Evolutionary conservation across 1,284 basidiomycete genomes (phyloP).

Genomic region (Trametes sp.): DNA sequence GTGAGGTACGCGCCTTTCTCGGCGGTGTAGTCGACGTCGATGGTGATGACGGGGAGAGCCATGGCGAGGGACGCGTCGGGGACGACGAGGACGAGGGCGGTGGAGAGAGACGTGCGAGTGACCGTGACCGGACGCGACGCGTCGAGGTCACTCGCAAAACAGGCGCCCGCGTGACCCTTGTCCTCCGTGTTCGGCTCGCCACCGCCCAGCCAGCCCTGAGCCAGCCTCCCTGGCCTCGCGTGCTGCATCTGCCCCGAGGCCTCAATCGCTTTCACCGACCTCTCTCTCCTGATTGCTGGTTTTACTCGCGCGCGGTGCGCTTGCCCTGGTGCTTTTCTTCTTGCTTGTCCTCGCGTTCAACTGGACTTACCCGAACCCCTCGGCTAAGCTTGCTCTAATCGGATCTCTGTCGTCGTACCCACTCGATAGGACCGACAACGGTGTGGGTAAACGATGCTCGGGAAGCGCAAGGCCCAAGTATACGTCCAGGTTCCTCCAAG

Average conservation of each 20-base stretch:
- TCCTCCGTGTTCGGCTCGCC: background rate
- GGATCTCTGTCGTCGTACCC: too few relatives aligned
- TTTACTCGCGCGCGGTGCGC: too few relatives aligned
- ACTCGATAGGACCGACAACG: too few relatives aligned
- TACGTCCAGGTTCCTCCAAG: constrained; percentile 1
- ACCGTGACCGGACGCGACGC: constrained; percentile 34
- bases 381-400: too few relatives aligned
- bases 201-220: background rate
- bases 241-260: too few relatives aligned
- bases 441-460: background rate
- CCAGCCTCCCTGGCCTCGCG: background rate
- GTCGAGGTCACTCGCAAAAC: constrained; percentile 1
- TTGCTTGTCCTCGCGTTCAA: too few relatives aligned
- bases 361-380: too few relatives aligned
- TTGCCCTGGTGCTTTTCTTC: too few relatives aligned
- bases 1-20: constrained; percentile 45
- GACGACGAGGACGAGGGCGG: constrained; percentile 14
- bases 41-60: constrained; percentile 58
- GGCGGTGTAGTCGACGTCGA: constrained; percentile 57
- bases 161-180: constrained; percentile 5
- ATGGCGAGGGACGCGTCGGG: constrained; percentile 39
- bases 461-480: background rate
- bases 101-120: constrained; percentile 9
- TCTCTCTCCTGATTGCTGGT: too few relatives aligned
- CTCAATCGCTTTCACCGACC: too few relatives aligned